phyloP scores from a whole-genome alignment of 345 rosid species.

The Isatis tinctoria region DNA sequence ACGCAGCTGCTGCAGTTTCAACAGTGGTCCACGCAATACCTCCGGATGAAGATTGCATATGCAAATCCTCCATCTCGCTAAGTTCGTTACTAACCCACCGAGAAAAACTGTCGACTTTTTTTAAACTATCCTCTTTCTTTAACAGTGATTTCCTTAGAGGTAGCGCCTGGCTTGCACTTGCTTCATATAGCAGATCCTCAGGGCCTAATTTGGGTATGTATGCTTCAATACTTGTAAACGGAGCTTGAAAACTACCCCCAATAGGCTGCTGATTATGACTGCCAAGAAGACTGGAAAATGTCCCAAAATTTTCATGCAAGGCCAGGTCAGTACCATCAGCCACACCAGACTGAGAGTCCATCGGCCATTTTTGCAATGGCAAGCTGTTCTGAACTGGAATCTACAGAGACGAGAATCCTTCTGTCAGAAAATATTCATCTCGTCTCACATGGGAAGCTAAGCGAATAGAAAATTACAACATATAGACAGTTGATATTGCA shows the following conservation, averaged over 20 bases:
- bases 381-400: constrained; percentile 38
- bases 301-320: constrained; percentile 39
- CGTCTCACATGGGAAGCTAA: background rate
- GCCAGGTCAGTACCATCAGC: constrained; percentile 39
- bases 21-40: constrained; percentile 70
- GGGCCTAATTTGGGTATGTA: constrained; percentile 37
- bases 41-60: constrained; percentile 71
- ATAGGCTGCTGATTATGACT: constrained; percentile 40
- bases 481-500: background rate
- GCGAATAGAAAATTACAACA: background rate
- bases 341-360: constrained; percentile 44
- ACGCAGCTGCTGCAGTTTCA: constrained; percentile 66
- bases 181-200: constrained; percentile 41
- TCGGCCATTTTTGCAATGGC: constrained; percentile 33
- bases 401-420: constrained; percentile 28
- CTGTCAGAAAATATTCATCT: background rate
- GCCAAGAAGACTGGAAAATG: constrained; percentile 36
- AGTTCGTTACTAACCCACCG: constrained; percentile 88
- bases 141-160: constrained; percentile 39
- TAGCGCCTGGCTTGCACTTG: constrained; percentile 38
- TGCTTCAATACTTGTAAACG: constrained; percentile 37
- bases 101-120: constrained; percentile 80
- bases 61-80: constrained; percentile 67
- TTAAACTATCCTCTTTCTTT: constrained; percentile 50
- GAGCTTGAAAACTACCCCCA: constrained; percentile 20